Evolutionary conservation across 1,139 yeast genomes (phyloP).

Genomic region (Zygosaccharomyces sapae): DNA sequence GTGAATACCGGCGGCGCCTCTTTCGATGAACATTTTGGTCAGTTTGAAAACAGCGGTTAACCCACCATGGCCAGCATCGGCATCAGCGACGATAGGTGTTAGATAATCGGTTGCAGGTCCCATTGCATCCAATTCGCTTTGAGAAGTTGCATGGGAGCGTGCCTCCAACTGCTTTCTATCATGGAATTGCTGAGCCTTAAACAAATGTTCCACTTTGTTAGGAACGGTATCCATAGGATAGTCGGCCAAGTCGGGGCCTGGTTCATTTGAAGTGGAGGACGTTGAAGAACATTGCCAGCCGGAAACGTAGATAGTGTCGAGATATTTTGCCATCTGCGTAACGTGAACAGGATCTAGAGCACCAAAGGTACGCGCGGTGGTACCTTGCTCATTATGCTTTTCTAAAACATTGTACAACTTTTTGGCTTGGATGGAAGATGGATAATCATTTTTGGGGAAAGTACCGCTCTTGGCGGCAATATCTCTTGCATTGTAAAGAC

Average conservation of each 20-base stretch:
- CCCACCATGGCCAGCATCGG: constrained; percentile 99
- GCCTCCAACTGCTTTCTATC: constrained; percentile 95
- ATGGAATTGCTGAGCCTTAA: constrained; percentile 95
- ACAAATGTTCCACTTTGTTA: constrained; percentile 93
- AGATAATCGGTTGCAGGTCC: constrained; percentile 63
- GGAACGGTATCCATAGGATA: constrained; percentile 99
- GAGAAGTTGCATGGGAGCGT: constrained; percentile 64
- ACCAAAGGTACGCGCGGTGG: constrained; percentile 89
- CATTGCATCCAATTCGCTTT: constrained; percentile 43
- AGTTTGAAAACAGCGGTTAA: constrained; percentile 91
- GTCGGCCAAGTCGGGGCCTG: constrained; percentile 97
- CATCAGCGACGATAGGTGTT: constrained; percentile 95
- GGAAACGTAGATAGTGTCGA: constrained; percentile 88
- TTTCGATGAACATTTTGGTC: constrained; percentile 92
- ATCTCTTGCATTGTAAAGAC: constrained; percentile 85
- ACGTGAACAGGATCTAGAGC: constrained; percentile 96
- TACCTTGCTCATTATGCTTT: constrained; percentile 68
- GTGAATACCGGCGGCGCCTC: constrained; percentile 98
- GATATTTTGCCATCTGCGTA: constrained; percentile 92
- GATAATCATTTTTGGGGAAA: constrained; percentile 55
- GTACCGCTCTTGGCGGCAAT: constrained; percentile 88
- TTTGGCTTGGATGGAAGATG: constrained; percentile 78
- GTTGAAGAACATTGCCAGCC: constrained; percentile 99
- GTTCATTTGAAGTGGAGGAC: constrained; percentile 95
- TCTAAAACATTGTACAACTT: constrained; percentile 67